These are phyloP conservation scores for Cryphonectria radicalis DNA, from an alignment of 2,329 filamentous ascomycete genomes.

Conservation along the genomic window DNA sequence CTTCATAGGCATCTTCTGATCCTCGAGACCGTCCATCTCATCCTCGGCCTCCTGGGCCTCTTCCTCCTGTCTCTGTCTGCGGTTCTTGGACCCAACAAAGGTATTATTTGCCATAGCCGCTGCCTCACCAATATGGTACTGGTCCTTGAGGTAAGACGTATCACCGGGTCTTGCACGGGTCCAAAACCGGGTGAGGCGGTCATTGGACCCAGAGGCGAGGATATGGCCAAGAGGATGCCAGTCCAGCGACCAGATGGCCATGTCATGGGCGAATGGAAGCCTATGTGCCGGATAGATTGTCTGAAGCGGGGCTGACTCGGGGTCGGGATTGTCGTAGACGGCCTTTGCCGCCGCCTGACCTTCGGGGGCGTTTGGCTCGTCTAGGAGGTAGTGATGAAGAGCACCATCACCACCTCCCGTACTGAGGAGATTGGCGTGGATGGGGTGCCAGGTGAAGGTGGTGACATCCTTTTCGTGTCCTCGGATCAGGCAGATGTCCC, in stretches of 20 bases:
- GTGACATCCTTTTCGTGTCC: conserved; percentile 97
- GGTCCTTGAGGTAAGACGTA: conserved; percentile 81
- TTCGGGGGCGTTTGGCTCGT: conserved; percentile 85
- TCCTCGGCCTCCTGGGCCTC: conserved; percentile 94
- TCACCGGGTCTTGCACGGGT: conserved; percentile 88
- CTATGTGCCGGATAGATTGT: conserved; percentile 92
- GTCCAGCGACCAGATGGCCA: conserved; percentile 95
- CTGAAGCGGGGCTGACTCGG: conserved; percentile 78
- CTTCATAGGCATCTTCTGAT: conserved; percentile 79
- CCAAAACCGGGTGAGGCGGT: conserved; percentile 97
- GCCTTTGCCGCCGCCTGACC: conserved; percentile 74
- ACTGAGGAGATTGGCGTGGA: conserved; percentile 85
- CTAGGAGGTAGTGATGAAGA: conserved; percentile 91
- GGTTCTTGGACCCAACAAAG: conserved; percentile 80
- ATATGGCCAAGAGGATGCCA: conserved; percentile 98
- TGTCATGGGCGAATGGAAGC: conserved; percentile 86
- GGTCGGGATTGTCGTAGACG: conserved; percentile 84
- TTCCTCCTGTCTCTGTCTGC: conserved; percentile 82
- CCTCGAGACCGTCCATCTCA: conserved; percentile 88
- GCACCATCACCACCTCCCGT: conserved; percentile 90
- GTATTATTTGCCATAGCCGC: conserved; percentile 95
- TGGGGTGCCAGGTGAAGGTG: conserved; percentile 89
- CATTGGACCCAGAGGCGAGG: conserved; percentile 92
- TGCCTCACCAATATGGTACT: conserved; percentile 93
- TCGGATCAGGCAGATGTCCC: conserved; percentile 89